Base-by-base conservation (phyloP, 2,329 filamentous ascomycete genomes). In the Apiospora saccharicola region DNA sequence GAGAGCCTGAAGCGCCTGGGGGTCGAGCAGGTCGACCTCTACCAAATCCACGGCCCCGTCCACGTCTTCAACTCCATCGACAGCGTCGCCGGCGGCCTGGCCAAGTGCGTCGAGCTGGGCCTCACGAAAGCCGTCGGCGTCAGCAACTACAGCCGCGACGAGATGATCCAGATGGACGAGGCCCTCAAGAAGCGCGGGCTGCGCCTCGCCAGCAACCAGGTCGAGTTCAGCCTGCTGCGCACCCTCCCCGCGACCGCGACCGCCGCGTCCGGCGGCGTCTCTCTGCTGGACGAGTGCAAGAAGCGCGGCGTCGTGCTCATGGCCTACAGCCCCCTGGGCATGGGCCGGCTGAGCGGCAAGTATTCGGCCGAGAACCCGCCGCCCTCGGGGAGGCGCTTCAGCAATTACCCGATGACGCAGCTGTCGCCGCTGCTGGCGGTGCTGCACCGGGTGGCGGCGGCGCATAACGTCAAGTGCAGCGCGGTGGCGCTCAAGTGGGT, bases 401-500 rank as follows among this genome's bases (percentile, higher is more conserved):
- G 80, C 68, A 81, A 79, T 67, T 85, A 86, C 73, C 80, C 82
- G 0, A 86, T 86, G 81, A 80, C 82, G 74, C 77, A 84, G 70
- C 74, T 86, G 22, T 81, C 84, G 71, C 82, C 82, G 5, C 77
- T 82, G 0, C 72, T 85, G 14, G 77, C 79, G 7, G 78, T 81
- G 7, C 74, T 85, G 68, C 79, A 80, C 47, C 74, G 74, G 34
- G 83, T 85, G 70, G 82, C 81, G 0, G 79, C 81, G 12, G 79
- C 80, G 71, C 78, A 77, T 13, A 79, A 77, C 6, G 80, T 83
- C 19, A 75, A 75, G 24, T 74, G 81, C 22, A 79, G 81, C 37
- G 83, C 83, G 1, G 82, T 86, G 4, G 83, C 83, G 47, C 74
- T 86, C 44, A 86, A 86, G 73, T 86, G 82, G 74, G 82, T 81